Base-by-base conservation (phyloP, 1,284 basidiomycete genomes). In the Papiliotrema fonsecae region DNA sequence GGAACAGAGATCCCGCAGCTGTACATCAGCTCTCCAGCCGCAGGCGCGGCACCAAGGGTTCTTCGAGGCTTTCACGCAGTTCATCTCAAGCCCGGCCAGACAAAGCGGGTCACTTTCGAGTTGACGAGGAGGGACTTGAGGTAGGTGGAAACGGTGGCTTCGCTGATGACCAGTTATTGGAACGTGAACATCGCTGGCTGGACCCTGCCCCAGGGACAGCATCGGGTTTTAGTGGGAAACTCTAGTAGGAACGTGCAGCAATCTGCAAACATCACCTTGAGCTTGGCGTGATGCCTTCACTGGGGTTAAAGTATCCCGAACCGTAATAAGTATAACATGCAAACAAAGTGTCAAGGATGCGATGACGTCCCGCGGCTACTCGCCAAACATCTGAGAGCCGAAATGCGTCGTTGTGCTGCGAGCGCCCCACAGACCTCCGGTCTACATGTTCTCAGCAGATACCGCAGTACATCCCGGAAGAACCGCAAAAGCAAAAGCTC, bases 1-100 rank as follows among this genome's bases (percentile, higher is more conserved):
- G 76, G 66, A 4, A 64, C 66, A 26, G 76, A 77, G 51, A 70
- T 77, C 4, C 67, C 69, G 1, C 76, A 77, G 57, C 62, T 75
- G 11, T 56, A 56, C 49, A 36, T 56, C 28, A 49, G 51, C 14
- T 54, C 51, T 16, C 51, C 51, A 10, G 51, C 51, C 5, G 49
- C 40, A 18, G 49, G 46, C 7, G 42, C 49, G 4, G 49, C 55
- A 16, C 14, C 46, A 19, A 52, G 48, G 25, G 45, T 48, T 10
- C 32, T 56, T n/a, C 25, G 54, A 21, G 54, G 54, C 10, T 57
- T 57, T 45, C 32, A 46, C 31, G 18, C 38, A 46, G 35, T 42
- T 6, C 47, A 42, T 7, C 28, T 56, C 5, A 13, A 47, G 11
- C 36, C 32, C 1, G 46, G 50, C 24, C 50, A 51, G 16, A 46